Base-by-base conservation (phyloP, 805 yeast genomes). In the Tanozyma kutaoensis region DNA sequence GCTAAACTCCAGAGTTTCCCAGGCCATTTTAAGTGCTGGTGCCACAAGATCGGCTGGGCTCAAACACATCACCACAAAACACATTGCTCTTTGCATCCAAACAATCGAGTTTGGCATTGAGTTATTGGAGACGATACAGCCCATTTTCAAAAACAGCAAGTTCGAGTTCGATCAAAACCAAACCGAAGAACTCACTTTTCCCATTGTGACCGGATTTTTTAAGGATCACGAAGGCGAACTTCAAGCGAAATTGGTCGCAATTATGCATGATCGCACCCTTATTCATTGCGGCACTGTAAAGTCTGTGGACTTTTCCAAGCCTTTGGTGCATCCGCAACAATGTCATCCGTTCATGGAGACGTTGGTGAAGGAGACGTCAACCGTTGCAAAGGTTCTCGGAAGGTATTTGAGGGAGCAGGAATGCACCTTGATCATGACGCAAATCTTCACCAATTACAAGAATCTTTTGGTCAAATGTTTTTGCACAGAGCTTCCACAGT, bases 21-120 rank as follows among this genome's bases (percentile, higher is more conserved):
- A 69, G 34, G 67, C 79, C 4, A 73, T 79, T 22, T 52, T 79
- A 20, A 77, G 75, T 24, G 84, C 86, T 1, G 81, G 79, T 23
- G 88, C 88, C 1, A 76, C 80, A 2, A 51, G 71, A 35, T 69
- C 85, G 1, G 80, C 88, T 0, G 84, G 81, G 0, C 54, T 78
- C 27, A 72, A 66, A 35, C 85, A 77, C 41, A 77, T 79, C 27
- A 73, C 81, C 3, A 76, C 84, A 2, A 73, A 72, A 37, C 81
- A 78, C 45, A 44, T 78, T 27, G 75, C 84, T 1, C 57, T 77
- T 22, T 69, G 79, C 20, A 69, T 76, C 4, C 82, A 78, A 40
- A 57, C 73, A n/a, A 53, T 78, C 17, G 70, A 71, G 29, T 58
- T 58, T 33, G 34, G 40, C 26, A 41, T 43, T 6, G 53, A 62